Evolutionary conservation across 2,329 filamentous ascomycete genomes (phyloP).

Genomic region (Clarireedia sp.): DNA sequence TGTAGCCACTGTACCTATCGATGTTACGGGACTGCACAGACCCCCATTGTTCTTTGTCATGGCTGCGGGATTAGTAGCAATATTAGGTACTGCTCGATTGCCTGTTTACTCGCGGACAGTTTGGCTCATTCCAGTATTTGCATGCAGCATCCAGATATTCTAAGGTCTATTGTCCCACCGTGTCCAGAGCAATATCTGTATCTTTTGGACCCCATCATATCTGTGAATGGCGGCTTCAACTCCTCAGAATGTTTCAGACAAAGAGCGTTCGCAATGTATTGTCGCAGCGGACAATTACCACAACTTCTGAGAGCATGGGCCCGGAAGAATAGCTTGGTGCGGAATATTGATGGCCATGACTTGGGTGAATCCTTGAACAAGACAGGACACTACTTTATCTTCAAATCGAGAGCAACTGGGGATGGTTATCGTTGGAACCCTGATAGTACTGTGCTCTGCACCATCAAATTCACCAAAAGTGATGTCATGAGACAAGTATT

Average conservation of each 20-base stretch:
- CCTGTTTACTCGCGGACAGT: slow-evolving; percentile 22
- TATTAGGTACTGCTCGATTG: slow-evolving; percentile 21
- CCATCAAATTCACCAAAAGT: slow-evolving; percentile 12
- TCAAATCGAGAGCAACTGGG: slow-evolving; percentile 16
- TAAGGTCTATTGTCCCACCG: not conserved
- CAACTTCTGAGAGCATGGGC: slow-evolving; percentile 16
- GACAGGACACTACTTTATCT: slow-evolving; percentile 24
- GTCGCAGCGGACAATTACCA: slow-evolving; percentile 19
- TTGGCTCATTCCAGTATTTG: slow-evolving; percentile 17
- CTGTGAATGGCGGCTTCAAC: not conserved
- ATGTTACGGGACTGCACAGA: not conserved
- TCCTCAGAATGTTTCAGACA: slow-evolving; percentile 20
- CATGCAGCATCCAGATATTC: slow-evolving; percentile 8
- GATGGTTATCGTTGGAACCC: slow-evolving; percentile 8
- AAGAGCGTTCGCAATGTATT: slow-evolving; percentile 21
- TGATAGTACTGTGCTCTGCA: slow-evolving; percentile 19
- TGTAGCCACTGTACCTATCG: slow-evolving; percentile 12
- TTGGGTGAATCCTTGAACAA: slow-evolving; percentile 9
- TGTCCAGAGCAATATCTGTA: slow-evolving; percentile 3
- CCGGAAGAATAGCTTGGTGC: slow-evolving; percentile 6
- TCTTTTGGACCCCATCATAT: not conserved
- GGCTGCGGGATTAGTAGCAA: slow-evolving; percentile 17
- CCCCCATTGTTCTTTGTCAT: slow-evolving; percentile 17
- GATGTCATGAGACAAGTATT: slow-evolving; percentile 13
- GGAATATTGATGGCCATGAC: slow-evolving; percentile 1